Evolutionary conservation across 192 early-diverging fungal genomes (phyloP).

Genomic region (Coemansia aciculifera): DNA sequence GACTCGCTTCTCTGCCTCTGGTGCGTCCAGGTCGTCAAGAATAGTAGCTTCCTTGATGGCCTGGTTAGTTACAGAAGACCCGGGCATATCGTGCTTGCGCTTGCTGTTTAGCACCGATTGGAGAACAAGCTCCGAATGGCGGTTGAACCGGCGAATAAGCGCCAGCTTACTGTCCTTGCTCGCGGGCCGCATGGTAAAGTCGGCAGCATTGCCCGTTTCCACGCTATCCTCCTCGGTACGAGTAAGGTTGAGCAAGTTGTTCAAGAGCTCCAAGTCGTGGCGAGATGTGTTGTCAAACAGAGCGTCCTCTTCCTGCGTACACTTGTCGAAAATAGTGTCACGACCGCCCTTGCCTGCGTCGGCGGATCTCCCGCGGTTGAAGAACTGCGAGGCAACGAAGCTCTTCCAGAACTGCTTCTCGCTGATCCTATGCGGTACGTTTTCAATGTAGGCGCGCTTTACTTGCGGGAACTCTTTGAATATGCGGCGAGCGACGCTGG

Average conservation of each 20-base stretch:
- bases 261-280: slow-evolving; percentile 59
- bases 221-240: slow-evolving; percentile 79
- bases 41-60: slow-evolving; percentile 61
- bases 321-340: slow-evolving; percentile 80
- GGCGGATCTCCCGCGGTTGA: slow-evolving; percentile 72
- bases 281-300: slow-evolving; percentile 46
- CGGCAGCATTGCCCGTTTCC: slow-evolving; percentile 75
- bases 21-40: slow-evolving; percentile 68
- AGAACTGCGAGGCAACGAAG: slow-evolving; percentile 81
- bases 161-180: slow-evolving; percentile 62
- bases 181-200: slow-evolving; percentile 81
- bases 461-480: slow-evolving; percentile 89
- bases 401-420: slow-evolving; percentile 87
- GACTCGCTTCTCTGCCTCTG: slow-evolving; percentile 52
- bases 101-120: slow-evolving; percentile 46
- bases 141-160: slow-evolving; percentile 85
- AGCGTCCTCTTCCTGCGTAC: slow-evolving; percentile 75
- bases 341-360: slow-evolving; percentile 42
- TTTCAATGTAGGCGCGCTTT: slow-evolving; percentile 74
- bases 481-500: slow-evolving; percentile 85
- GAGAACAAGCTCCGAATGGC: slow-evolving; percentile 82
- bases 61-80: slow-evolving; percentile 23
- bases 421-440: slow-evolving; percentile 74
- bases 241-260: slow-evolving; percentile 75
- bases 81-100: slow-evolving; percentile 11